phyloP scores from a whole-genome alignment of 2,329 filamentous ascomycete species.

The Septoria petroselini region DNA sequence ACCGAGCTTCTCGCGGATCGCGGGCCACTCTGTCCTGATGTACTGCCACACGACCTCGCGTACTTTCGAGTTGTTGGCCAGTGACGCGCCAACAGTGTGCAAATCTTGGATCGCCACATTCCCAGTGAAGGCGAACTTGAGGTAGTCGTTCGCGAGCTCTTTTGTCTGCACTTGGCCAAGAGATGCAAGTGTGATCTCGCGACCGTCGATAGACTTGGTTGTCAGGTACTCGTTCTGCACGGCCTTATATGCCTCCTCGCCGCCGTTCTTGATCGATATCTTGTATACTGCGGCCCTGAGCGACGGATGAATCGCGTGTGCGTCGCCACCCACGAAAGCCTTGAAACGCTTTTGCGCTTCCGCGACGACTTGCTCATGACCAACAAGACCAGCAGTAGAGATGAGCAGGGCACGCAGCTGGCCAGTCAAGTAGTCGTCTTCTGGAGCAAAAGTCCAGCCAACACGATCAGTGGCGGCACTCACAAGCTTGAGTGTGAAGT shows the following conservation, averaged over 20 bases:
- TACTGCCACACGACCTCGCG: conserved; percentile 80
- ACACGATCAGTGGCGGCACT: conserved; percentile 71
- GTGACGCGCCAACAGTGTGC: conserved; percentile 71
- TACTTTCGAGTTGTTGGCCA: conserved; percentile 70
- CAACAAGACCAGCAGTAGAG: conserved; percentile 67
- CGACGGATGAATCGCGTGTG: conserved; percentile 72
- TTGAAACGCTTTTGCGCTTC: conserved; percentile 79
- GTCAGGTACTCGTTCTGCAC: conserved; percentile 82
- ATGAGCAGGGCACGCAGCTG: conserved; percentile 82
- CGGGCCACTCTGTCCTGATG: conserved; percentile 78
- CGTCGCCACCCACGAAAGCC: conserved; percentile 68
- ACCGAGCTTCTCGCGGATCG: conserved; percentile 67
- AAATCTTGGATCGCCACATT: conserved; percentile 83
- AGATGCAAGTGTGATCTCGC: conserved; percentile 75
- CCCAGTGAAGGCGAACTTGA: conserved; percentile 75
- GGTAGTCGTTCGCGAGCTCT: conserved; percentile 64
- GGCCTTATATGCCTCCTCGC: conserved; percentile 64
- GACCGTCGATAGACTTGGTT: conserved; percentile 84
- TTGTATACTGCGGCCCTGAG: conserved; percentile 78
- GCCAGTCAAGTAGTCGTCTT: conserved; percentile 76
- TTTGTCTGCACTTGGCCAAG: conserved; percentile 70
- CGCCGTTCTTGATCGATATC: conserved; percentile 71
- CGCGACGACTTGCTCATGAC: conserved; percentile 66
- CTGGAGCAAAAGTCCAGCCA: conserved; percentile 77
- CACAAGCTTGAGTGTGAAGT: conserved; percentile 75